Evolutionary conservation across 225 moss, liverwort and hornwort species (phyloP).

Genomic region (Sphagnum tenellum): DNA sequence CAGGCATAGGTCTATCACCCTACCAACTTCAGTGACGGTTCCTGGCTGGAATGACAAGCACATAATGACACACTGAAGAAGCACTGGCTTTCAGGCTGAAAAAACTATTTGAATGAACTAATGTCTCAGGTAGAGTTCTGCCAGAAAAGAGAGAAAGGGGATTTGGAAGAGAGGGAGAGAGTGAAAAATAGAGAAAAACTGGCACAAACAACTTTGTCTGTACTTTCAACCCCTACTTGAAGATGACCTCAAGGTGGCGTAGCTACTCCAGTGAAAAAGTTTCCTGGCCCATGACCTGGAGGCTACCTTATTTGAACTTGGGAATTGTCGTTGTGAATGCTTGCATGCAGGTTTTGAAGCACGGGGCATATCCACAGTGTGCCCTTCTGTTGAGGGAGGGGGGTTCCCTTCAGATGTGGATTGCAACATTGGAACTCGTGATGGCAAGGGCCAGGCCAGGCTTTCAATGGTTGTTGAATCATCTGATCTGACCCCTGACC

Average conservation of each 20-base stretch:
- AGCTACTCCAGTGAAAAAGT: constrained; percentile 29
- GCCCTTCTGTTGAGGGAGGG: constrained; percentile 9
- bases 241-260: constrained; percentile 26
- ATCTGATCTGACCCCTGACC: constrained; percentile 41
- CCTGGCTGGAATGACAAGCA: too few relatives aligned
- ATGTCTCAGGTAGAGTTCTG: too few relatives aligned
- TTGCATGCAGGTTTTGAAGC: constrained; percentile 29
- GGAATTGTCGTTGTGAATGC: constrained; percentile 11
- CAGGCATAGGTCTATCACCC: too few relatives aligned
- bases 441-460: constrained; percentile 41
- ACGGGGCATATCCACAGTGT: constrained; percentile 10
- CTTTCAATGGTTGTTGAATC: constrained; percentile 43
- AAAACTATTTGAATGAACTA: too few relatives aligned
- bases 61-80: too few relatives aligned
- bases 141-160: too few relatives aligned
- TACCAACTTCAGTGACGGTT: too few relatives aligned
- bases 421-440: constrained; percentile 23
- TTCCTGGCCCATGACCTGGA: constrained; percentile 26
- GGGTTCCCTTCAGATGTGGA: constrained; percentile 12
- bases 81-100: too few relatives aligned
- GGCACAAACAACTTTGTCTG: too few relatives aligned
- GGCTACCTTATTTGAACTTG: constrained; percentile 16
- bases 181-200: too few relatives aligned
- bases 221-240: constrained; percentile 1
- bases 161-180: too few relatives aligned